Percentiles rank a stretch among this genome's conserved stretches.
phyloP scores from a whole-genome alignment of 2,329 filamentous ascomycete genomes.

The Myriosclerotinia duriaeana region DNA sequence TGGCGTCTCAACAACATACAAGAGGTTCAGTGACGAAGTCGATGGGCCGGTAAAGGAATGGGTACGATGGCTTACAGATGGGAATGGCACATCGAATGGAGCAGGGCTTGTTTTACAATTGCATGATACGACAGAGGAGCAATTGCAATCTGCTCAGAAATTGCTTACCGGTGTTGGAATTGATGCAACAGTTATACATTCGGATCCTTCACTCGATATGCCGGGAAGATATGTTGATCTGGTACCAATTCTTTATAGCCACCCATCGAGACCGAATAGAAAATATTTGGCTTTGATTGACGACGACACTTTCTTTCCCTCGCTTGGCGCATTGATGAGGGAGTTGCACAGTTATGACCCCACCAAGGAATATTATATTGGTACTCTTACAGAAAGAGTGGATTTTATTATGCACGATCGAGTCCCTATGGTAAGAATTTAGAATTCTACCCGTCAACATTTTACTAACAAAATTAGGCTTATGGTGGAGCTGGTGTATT shows the following conservation, averaged over 20 bases:
- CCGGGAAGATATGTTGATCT: slow-evolving; percentile 58
- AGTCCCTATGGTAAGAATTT: slow-evolving; percentile 21
- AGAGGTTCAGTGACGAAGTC: slow-evolving; percentile 51
- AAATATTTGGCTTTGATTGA: slow-evolving; percentile 40
- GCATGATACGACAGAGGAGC: slow-evolving; percentile 51
- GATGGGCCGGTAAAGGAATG: slow-evolving; percentile 57
- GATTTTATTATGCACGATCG: slow-evolving; percentile 35
- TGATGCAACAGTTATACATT: slow-evolving; percentile 56
- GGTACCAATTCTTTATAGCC: slow-evolving; percentile 54
- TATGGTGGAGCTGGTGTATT: slow-evolving; percentile 41
- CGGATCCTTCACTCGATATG: slow-evolving; percentile 55
- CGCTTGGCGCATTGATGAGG: slow-evolving; percentile 32
- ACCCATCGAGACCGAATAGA: slow-evolving; percentile 40
- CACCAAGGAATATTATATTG: slow-evolving; percentile 38
- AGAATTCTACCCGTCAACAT: slow-evolving; percentile 24
- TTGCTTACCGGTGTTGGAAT: slow-evolving; percentile 51
- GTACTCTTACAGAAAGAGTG: slow-evolving; percentile 39
- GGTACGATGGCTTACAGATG: slow-evolving; percentile 60
- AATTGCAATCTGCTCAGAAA: slow-evolving; percentile 51
- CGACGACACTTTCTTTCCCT: slow-evolving; percentile 41
- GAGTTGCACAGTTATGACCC: slow-evolving; percentile 41
- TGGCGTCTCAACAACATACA: slow-evolving; percentile 58
- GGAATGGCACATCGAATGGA: slow-evolving; percentile 55
- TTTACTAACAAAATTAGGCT: slow-evolving; percentile 31
- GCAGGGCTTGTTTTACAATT: slow-evolving; percentile 57